These are phyloP conservation scores for Cercospora sojina DNA, from an alignment of 2,329 filamentous ascomycete species.

Conservation along the genomic window DNA sequence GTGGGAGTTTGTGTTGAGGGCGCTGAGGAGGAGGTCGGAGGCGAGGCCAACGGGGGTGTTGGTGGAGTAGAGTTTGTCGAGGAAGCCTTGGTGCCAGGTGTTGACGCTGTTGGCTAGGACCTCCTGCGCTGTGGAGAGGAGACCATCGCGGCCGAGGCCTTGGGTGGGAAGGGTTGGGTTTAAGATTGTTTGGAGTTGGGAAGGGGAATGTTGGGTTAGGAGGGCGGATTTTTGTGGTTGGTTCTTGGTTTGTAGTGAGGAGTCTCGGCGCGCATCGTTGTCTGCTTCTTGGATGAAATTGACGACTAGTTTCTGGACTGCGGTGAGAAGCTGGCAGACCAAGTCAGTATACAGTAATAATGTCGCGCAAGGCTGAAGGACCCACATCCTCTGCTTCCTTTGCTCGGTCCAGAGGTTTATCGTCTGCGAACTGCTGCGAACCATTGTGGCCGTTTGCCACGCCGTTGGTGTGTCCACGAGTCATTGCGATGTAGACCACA, in stretches of 20 bases:
- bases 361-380: neutral
- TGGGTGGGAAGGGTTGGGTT: constrained; percentile 40
- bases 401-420: constrained; percentile 31
- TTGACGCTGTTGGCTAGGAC: constrained; percentile 87
- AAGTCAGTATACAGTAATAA: constrained; percentile 8
- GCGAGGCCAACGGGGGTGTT: constrained; percentile 84
- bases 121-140: constrained; percentile 57
- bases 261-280: constrained; percentile 57
- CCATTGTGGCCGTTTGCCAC: neutral
- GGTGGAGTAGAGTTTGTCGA: constrained; percentile 92
- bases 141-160: constrained; percentile 44
- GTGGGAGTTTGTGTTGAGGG: constrained; percentile 91
- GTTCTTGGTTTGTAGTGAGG: constrained; percentile 55
- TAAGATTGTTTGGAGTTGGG: constrained; percentile 45
- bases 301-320: constrained; percentile 66
- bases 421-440: constrained; percentile 1
- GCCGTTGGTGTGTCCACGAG: neutral
- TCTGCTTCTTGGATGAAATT: constrained; percentile 72
- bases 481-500: neutral
- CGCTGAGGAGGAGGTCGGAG: constrained; percentile 78
- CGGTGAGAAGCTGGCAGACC: constrained; percentile 60
- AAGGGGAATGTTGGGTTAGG: constrained; percentile 47
- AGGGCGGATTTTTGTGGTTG: constrained; percentile 57
- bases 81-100: constrained; percentile 96
- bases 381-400: constrained; percentile 41